These are phyloP conservation scores for Colletotrichum simmondsii DNA, from an alignment of 2,329 filamentous ascomycete species.

Conservation along the genomic window DNA sequence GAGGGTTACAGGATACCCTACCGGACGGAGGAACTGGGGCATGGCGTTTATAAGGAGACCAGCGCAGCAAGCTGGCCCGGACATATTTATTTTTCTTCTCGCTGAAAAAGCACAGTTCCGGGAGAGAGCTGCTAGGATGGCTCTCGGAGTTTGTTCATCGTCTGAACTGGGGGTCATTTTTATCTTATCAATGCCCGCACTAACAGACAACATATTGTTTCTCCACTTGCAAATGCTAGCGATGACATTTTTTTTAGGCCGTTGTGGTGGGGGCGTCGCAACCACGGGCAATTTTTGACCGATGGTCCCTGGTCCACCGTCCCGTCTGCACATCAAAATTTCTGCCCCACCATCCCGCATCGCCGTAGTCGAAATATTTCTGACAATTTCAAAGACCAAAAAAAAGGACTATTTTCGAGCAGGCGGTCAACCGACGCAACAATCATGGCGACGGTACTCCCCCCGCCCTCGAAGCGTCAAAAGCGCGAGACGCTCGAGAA, in stretches of 20 bases:
- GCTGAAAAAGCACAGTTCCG: conserved; percentile 21
- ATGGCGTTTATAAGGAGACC: conserved; percentile 25
- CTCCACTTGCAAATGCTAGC: conserved; percentile 22
- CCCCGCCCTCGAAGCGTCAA: conserved; percentile 90
- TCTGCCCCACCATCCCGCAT: conserved; percentile 34
- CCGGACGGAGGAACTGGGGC: conserved; percentile 18
- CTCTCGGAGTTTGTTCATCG: conserved; percentile 21
- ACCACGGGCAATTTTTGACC: conserved; percentile 23
- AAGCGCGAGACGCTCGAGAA: conserved; percentile 79
- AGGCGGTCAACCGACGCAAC: neutral
- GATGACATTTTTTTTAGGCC: neutral
- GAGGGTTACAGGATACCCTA: neutral
- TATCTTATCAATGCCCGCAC: conserved; percentile 3
- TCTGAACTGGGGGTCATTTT: neutral
- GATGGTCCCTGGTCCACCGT: neutral
- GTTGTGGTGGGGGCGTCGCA: neutral
- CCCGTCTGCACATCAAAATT: conserved; percentile 23
- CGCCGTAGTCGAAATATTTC: conserved; percentile 30
- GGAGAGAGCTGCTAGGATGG: conserved; percentile 16
- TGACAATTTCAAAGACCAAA: conserved; percentile 7
- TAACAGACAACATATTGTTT: conserved; percentile 19
- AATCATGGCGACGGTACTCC: conserved; percentile 81
- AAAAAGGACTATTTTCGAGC: neutral
- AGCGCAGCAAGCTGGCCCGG: neutral
- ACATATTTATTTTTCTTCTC: conserved; percentile 12